A percentile compares a stretch with the other conserved stretches of the same genome.
Evolutionary conservation across 352 stramenopile species (phyloP).

Genomic region (Globisporangium polare): DNA sequence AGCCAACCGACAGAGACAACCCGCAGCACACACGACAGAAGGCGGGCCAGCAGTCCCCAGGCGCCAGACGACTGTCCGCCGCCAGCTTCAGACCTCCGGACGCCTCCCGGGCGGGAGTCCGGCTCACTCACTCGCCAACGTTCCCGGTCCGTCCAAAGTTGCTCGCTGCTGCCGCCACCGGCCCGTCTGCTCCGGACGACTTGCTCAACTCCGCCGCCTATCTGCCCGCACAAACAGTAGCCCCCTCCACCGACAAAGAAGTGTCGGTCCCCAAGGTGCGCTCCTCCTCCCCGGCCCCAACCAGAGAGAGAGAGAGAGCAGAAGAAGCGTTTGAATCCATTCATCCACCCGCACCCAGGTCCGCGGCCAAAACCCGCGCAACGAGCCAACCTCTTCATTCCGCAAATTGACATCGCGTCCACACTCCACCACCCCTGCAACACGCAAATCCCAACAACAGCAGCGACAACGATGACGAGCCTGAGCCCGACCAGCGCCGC

Average conservation of each 20-base stretch:
- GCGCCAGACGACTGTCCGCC: neutral
- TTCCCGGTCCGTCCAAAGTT: neutral
- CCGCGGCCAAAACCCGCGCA: neutral
- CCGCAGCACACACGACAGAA: neutral
- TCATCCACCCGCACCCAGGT: neutral
- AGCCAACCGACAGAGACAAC: neutral
- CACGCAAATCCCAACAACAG: neutral
- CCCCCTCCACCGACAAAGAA: conserved; percentile 4
- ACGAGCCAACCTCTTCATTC: conserved; percentile 7
- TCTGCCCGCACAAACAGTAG: neutral
- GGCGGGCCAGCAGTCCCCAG: neutral
- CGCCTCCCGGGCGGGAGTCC: neutral
- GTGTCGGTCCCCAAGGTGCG: neutral
- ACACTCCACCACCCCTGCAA: neutral
- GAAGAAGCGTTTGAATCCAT: conserved; percentile 9
- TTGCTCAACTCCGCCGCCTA: neutral
- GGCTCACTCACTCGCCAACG: neutral
- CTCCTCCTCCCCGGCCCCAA: neutral
- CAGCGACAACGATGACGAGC: conserved; percentile 1
- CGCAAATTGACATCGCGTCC: conserved; percentile 12
- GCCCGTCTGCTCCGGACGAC: neutral
- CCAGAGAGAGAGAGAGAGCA: neutral
- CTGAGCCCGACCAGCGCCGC: conserved; percentile 32
- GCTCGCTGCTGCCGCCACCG: neutral
- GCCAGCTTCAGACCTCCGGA: neutral